These are phyloP conservation scores for Zoysia pacifica DNA, from an alignment of 176 grass and related monocot genomes.

Conservation along the genomic window DNA sequence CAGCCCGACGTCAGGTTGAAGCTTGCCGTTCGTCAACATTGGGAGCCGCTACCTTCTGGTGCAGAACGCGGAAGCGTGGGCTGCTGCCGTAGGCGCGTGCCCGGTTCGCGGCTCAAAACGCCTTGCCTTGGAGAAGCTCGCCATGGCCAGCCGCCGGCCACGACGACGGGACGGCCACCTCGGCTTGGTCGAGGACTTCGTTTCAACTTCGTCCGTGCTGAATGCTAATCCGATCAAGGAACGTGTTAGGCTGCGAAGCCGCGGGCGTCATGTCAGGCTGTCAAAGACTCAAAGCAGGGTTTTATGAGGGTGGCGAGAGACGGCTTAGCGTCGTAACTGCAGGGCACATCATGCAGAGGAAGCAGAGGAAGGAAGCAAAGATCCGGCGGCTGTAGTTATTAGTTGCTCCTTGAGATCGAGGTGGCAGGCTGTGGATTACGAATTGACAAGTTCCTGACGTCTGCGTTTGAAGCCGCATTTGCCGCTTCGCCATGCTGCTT, in stretches of 20 bases:
- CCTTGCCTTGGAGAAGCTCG: background rate
- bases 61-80: slow-evolving; percentile 15
- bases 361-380: background rate
- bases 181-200: background rate
- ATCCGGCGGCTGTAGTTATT: no score
- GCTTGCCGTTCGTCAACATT: slow-evolving; percentile 6
- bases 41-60: slow-evolving; percentile 11
- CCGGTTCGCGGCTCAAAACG: slow-evolving; percentile 6
- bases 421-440: background rate
- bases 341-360: slow-evolving; percentile 18
- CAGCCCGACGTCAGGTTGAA: background rate
- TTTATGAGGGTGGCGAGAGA: slow-evolving; percentile 14
- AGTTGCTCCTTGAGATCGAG: background rate
- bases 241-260: slow-evolving; percentile 18
- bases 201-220: background rate
- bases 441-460: background rate
- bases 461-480: background rate
- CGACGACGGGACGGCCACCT: background rate
- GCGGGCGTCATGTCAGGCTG: background rate
- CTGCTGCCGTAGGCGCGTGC: background rate
- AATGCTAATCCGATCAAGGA: background rate
- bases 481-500: background rate
- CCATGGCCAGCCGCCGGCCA: slow-evolving; percentile 4
- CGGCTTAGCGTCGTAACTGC: slow-evolving; percentile 16
- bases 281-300: background rate